Evolutionary conservation across 1,139 yeast species (phyloP).

Genomic region (Starmera stellimalicola): DNA sequence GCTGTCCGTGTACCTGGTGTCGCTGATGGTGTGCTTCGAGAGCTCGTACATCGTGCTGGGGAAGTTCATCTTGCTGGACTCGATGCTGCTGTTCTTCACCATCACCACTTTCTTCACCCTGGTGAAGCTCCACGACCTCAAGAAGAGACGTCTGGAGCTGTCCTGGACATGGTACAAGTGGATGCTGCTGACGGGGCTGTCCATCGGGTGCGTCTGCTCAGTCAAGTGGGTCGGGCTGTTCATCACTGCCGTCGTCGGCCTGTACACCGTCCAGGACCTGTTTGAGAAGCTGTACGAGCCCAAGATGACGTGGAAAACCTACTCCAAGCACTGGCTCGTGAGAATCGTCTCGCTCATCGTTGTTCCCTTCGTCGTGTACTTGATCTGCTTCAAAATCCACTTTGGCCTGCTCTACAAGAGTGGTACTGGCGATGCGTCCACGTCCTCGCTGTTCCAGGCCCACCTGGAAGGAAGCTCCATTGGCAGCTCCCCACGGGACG

Average conservation of each 20-base stretch:
- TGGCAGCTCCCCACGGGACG: constrained; percentile 40
- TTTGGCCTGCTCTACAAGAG: constrained; percentile 64
- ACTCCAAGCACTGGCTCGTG: constrained; percentile 59
- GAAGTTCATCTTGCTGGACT: constrained; percentile 64
- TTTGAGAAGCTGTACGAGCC: constrained; percentile 48
- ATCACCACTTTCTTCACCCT: constrained; percentile 51
- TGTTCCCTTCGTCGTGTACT: constrained; percentile 65
- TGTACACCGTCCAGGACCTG: constrained; percentile 74
- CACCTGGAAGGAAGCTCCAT: constrained; percentile 49
- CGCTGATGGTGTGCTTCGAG: constrained; percentile 55
- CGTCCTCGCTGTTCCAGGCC: constrained; percentile 63
- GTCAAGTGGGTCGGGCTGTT: constrained; percentile 96
- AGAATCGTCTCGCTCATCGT: constrained; percentile 61
- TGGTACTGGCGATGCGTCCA: constrained; percentile 73
- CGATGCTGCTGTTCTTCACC: constrained; percentile 64
- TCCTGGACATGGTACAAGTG: constrained; percentile 40
- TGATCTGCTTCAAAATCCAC: constrained; percentile 70
- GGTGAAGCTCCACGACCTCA: constrained; percentile 41
- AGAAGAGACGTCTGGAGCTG: constrained; percentile 30
- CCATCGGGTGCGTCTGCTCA: constrained; percentile 87
- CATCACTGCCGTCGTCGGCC: constrained; percentile 73
- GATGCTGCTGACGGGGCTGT: constrained; percentile 62
- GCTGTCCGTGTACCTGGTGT: constrained; percentile 41
- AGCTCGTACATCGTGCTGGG: constrained; percentile 56
- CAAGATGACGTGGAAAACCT: constrained; percentile 30